A percentile compares a stretch with the other conserved stretches of the same genome.
Conservation (phyloP, 1,139 yeast genomes). For the Groenewaldozyma auringiensis region DNA sequence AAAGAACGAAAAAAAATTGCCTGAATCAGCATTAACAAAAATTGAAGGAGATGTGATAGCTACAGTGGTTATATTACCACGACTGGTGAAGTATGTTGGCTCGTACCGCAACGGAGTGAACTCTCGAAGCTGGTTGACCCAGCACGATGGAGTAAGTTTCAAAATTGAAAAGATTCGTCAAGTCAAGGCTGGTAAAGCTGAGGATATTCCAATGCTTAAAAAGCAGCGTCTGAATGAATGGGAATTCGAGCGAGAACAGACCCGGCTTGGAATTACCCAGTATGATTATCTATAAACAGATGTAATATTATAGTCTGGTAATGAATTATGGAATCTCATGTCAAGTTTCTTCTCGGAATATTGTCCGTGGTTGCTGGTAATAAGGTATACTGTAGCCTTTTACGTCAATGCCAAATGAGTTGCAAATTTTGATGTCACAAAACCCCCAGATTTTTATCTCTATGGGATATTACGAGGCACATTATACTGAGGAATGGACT, state of each 20-base stretch:
- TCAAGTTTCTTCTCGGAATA: not conserved
- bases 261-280: conserved; percentile 9
- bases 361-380: no score
- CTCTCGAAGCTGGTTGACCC: conserved; percentile 62
- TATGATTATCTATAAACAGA: conserved; percentile 3
- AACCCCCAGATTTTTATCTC: no score
- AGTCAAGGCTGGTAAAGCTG: conserved; percentile 30
- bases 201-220: conserved; percentile 20
- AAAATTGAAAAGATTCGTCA: conserved; percentile 47
- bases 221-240: conserved; percentile 27
- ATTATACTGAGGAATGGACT: no score
- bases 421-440: no score
- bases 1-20: conserved; percentile 2
- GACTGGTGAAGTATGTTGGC: conserved; percentile 54
- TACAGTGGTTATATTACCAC: conserved; percentile 63
- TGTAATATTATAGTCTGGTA: not conserved
- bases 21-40: conserved; percentile 9
- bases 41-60: conserved; percentile 52
- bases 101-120: conserved; percentile 58
- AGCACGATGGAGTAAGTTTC: conserved; percentile 64
- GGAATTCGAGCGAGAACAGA: conserved; percentile 14
- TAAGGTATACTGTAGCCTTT: no score
- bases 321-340: not conserved
- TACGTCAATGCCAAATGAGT: no score
- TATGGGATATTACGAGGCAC: no score